Base-by-base conservation (phyloP, 1,139 yeast genomes). In the Taphrina betulina region DNA sequence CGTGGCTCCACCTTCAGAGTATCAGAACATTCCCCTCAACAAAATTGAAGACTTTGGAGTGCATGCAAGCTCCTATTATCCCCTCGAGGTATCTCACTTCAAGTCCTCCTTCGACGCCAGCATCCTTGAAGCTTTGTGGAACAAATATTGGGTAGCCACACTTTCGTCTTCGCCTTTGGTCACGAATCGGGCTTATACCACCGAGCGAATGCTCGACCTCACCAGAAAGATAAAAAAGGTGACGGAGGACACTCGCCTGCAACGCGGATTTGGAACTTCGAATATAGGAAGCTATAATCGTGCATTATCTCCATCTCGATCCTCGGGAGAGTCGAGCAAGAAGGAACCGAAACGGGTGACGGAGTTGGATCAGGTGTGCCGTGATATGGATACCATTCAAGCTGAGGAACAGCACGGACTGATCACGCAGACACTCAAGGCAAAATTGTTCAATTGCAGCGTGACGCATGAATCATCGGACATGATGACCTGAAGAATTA, bases 41-140 rank as follows among this genome's bases (percentile, higher is more conserved):
- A 80, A 79, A 62, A 67, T 75, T 58, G 75, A 76, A 52, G 89
- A 85, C 61, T 82, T 78, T 67, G 94, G 95, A 0, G 80, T 78
- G 48, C 89, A 85, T 65, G 77, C 88, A 0, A 78, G 80, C 51
- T 76, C 75, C 61, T 90, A 86, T 70, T 89, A 89, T 67, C 74
- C 85, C 8, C 71, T 90, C 37, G 81, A 82, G 34, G 76, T 88
- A 36, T 78, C 80, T 37, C 75, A 85, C 10, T 85, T 83, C 71
- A 76, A 79, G 58, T 80, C 80, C 41, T 68, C 73, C 1, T 64
- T 74, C n/a, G 92, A 85, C 62, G 64, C 70, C 10, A 71, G 71
- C 57, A 67, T 82, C 40, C 67, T 80, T 36, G 75, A 77, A 43
- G 65, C 72, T 42, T 63, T 79, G 43, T 74, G 78, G 75, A 71